Percentiles rank a stretch among this genome's conserved stretches.
Evolutionary conservation across 441 rosid species (phyloP).

Genomic region (Arabidopsis lyrata): DNA sequence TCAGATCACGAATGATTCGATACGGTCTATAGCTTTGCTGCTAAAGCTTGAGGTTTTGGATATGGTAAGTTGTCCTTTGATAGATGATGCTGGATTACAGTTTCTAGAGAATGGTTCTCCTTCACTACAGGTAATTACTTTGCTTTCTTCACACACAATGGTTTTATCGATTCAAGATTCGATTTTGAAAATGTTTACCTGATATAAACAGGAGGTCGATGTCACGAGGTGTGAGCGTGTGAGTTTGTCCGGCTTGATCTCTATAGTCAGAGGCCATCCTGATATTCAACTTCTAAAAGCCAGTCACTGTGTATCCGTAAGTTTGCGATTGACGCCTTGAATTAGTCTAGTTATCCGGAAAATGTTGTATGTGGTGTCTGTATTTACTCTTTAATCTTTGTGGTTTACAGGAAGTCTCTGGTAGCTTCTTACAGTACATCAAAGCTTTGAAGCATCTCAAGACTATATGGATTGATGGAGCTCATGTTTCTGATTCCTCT

Average conservation of each 20-base stretch:
- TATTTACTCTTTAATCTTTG: slow-evolving; percentile 16
- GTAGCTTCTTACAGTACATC: slow-evolving; percentile 47
- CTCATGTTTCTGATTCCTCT: slow-evolving; percentile 62
- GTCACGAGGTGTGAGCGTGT: slow-evolving; percentile 79
- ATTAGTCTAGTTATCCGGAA: background rate
- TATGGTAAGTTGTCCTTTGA: slow-evolving; percentile 65
- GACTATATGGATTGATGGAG: slow-evolving; percentile 64
- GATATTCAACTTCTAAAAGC: slow-evolving; percentile 64
- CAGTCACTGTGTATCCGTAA: slow-evolving; percentile 71
- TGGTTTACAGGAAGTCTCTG: slow-evolving; percentile 63
- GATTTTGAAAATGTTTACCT: background rate
- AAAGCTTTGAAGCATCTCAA: slow-evolving; percentile 68
- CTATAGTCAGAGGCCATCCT: slow-evolving; percentile 65
- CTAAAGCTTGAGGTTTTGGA: slow-evolving; percentile 67
- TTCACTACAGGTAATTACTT: slow-evolving; percentile 59
- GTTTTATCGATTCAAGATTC: background rate
- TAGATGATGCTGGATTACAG: slow-evolving; percentile 71
- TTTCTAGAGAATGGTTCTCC: slow-evolving; percentile 75
- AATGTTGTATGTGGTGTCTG: background rate
- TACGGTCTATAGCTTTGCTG: slow-evolving; percentile 67
- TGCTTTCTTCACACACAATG: background rate
- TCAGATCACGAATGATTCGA: slow-evolving; percentile 78
- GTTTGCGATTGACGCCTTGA: slow-evolving; percentile 27
- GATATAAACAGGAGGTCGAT: slow-evolving; percentile 60
- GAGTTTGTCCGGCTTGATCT: slow-evolving; percentile 60